Conservation (phyloP, 176 grass and related monocot species). For the Raddia distichophylla region DNA sequence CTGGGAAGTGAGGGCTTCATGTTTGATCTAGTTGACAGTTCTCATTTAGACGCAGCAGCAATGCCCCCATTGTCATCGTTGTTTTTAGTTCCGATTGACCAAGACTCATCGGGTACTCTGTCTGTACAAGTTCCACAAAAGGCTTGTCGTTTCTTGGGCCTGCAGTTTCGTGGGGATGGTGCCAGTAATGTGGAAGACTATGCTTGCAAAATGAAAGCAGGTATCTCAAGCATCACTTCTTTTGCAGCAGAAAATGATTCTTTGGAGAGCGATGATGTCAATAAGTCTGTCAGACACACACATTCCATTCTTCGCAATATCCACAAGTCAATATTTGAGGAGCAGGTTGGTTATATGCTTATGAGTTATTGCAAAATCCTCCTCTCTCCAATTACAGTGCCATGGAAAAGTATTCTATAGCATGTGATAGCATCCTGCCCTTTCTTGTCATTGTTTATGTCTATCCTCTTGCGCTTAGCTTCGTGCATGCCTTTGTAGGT, state of each 20-base stretch:
- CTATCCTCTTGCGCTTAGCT: conserved; percentile 28
- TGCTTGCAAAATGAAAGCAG: conserved; percentile 51
- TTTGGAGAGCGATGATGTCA: conserved; percentile 53
- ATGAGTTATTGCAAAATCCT: conserved; percentile 25
- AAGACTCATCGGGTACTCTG: conserved; percentile 67
- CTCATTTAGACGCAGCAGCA: conserved; percentile 46
- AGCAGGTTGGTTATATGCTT: conserved; percentile 54
- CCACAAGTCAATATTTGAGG: conserved; percentile 86
- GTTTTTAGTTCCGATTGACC: conserved; percentile 62
- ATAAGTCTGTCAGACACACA: conserved; percentile 61
- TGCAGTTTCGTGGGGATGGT: conserved; percentile 66
- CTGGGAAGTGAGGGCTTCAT: conserved; percentile 67
- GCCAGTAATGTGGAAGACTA: conserved; percentile 25
- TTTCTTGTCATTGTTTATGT: conserved; percentile 25
- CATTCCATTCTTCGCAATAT: conserved; percentile 76
- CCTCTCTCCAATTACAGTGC: not conserved
- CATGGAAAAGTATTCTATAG: conserved; percentile 3
- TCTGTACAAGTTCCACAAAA: conserved; percentile 75
- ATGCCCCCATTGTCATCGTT: conserved; percentile 53
- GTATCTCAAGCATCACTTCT: conserved; percentile 33
- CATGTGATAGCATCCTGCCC: not conserved
- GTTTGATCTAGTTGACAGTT: conserved; percentile 81
- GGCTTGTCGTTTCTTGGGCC: conserved; percentile 59
- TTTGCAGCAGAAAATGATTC: conserved; percentile 46
- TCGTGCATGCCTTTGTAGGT: conserved; percentile 50